These are phyloP conservation scores for Pseudozyma hubeiensis DNA, from an alignment of 1,284 basidiomycete genomes.

Conservation along the genomic window DNA sequence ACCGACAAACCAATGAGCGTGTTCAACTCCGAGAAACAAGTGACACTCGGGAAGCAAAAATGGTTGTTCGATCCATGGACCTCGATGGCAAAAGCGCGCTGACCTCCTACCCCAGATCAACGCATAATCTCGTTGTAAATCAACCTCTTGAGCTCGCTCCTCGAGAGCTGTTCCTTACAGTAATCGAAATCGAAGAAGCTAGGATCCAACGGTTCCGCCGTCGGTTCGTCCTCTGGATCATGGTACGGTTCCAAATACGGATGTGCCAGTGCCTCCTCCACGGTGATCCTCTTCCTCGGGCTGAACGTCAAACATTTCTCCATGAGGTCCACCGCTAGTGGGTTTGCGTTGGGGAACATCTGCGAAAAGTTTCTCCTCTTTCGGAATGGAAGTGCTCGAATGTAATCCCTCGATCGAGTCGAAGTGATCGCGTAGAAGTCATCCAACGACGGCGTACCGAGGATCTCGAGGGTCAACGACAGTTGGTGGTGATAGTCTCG, in stretches of 20 bases:
- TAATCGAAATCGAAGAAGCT: slow-evolving; percentile 67
- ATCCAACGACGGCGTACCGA: slow-evolving; percentile 75
- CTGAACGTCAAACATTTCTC: slow-evolving; percentile 83
- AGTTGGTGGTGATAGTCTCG: slow-evolving; percentile 72
- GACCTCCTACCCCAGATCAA: not conserved
- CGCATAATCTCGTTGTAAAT: slow-evolving; percentile 64
- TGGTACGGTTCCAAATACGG: slow-evolving; percentile 67
- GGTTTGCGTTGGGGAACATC: slow-evolving; percentile 84
- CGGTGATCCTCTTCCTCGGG: slow-evolving; percentile 65
- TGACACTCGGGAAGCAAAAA: not conserved
- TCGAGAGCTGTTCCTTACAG: slow-evolving; percentile 70
- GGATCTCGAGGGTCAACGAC: slow-evolving; percentile 74
- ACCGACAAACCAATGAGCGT: too few relatives aligned
- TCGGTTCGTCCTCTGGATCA: slow-evolving; percentile 67
- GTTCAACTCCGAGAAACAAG: too few relatives aligned
- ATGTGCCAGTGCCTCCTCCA: slow-evolving; percentile 67
- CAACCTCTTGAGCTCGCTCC: slow-evolving; percentile 67
- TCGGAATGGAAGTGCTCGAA: slow-evolving; percentile 90
- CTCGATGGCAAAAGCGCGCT: too few relatives aligned
- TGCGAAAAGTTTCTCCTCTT: slow-evolving; percentile 82
- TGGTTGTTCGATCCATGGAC: not conserved
- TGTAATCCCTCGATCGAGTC: slow-evolving; percentile 86
- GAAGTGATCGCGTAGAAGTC: slow-evolving; percentile 80
- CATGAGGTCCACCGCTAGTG: slow-evolving; percentile 79
- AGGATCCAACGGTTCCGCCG: slow-evolving; percentile 62